phyloP scores from a whole-genome alignment of 257 asterid species.

The Handroanthus guayacan region DNA sequence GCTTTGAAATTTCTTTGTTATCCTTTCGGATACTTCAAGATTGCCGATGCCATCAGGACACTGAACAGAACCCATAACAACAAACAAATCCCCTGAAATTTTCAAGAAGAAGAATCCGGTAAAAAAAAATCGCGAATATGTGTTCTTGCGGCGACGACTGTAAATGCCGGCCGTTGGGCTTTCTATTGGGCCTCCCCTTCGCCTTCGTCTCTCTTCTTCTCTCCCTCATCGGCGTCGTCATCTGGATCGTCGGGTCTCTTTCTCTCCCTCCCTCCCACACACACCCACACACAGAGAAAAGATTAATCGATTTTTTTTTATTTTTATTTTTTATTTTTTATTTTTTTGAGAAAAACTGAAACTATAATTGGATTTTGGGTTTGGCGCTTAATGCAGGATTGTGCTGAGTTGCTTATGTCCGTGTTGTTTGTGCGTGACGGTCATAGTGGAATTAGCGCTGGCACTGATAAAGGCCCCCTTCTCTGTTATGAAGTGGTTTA shows the following conservation, averaged over 20 bases:
- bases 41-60: neutral
- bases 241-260: conserved; percentile 78
- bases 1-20: conserved; percentile 14
- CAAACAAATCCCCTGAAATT: neutral
- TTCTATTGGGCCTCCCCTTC: conserved; percentile 65
- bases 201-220: conserved; percentile 70
- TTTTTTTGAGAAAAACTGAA: neutral
- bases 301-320: neutral
- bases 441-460: conserved; percentile 66
- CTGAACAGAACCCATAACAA: neutral
- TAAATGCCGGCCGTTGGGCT: conserved; percentile 45
- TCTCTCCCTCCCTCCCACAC: conserved; percentile 27
- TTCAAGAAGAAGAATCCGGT: neutral
- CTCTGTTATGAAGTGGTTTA: conserved; percentile 65
- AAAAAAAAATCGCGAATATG: conserved; percentile 10
- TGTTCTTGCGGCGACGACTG: conserved; percentile 36
- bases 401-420: conserved; percentile 77
- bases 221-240: conserved; percentile 67
- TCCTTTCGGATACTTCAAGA: neutral
- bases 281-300: neutral
- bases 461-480: conserved; percentile 70
- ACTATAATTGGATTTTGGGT: neutral
- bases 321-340: no score
- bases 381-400: conserved; percentile 53
- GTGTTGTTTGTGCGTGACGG: conserved; percentile 79